These are phyloP conservation scores for Cornus suecica DNA, from an alignment of 148 eudicot species.

Conservation along the genomic window DNA sequence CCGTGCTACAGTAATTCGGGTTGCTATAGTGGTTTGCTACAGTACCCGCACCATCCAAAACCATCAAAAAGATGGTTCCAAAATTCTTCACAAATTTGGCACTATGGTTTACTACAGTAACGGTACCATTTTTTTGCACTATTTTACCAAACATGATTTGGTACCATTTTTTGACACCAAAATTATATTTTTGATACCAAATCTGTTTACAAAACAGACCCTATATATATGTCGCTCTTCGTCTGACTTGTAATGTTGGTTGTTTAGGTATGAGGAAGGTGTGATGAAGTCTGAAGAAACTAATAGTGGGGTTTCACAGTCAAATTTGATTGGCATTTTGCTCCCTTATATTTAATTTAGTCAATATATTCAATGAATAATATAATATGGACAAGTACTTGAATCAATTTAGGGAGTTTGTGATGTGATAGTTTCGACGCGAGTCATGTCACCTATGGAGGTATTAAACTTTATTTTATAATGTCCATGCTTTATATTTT, in stretches of 20 bases:
- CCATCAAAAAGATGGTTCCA: too few species aligned
- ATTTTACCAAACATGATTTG: too few species aligned
- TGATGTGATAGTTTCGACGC: neutral
- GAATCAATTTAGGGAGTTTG: neutral
- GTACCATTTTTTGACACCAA: too few species aligned
- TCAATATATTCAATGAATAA: neutral
- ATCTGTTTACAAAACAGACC: too few species aligned
- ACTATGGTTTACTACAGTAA: too few species aligned
- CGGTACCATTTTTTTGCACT: too few species aligned
- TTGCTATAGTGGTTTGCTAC: too few species aligned
- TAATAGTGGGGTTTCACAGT: neutral
- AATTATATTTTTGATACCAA: too few species aligned
- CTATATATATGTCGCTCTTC: neutral
- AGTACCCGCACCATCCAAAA: too few species aligned
- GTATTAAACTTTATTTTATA: neutral
- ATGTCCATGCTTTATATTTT: neutral
- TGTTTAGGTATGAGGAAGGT: slow-evolving; percentile 12
- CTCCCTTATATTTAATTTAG: neutral
- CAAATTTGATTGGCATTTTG: slow-evolving; percentile 7
- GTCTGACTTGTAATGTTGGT: slow-evolving; percentile 3
- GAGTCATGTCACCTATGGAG: neutral
- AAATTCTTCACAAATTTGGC: too few species aligned
- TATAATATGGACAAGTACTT: too few species aligned
- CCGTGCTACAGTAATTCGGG: too few species aligned
- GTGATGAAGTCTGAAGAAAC: neutral